Evolutionary conservation across 2,329 filamentous ascomycete species (phyloP), one percentile per base, ranked within the genome.

Genomic region (Fusarium sulawesiense): DNA sequence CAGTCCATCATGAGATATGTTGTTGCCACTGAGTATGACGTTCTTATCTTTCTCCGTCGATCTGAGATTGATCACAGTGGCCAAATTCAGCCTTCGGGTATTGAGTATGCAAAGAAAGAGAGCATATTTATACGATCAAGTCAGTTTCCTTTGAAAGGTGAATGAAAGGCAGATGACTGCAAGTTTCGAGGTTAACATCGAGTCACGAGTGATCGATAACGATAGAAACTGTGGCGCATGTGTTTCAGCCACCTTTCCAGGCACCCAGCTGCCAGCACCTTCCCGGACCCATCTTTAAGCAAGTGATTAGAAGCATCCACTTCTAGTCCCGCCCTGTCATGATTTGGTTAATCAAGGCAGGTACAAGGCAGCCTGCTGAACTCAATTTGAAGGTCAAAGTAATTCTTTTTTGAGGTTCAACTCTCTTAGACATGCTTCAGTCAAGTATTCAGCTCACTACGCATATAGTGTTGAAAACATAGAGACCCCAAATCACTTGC

Each of bases 1-100:
- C 91, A 93, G 76, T 87, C 88, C 89, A 93, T 92, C 64, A 76
- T 81, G 79, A 48, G 23, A 16, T 27, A 27, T 55, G 57, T 30
- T 25, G 53, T 70, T 51, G 62, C 63, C 62, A 66, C 58, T 49
- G 53, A 41, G n/a, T n/a, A 50, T 23, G 29, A 48, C 42, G 49
- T 48, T 32, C 37, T 58, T 65, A 29, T 53, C 23, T 60, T 32
- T 29, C 40, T 51, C 45, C 41, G 47, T 55, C 53, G 46, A 53
- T 29, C 53, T 64, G 49, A 48, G 21, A 25, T 66, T 27, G 40
- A 54, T 42, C 56, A 40, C 32, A 37, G 29, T 37, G 47, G 60
- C 29, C 34, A 59, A 42, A 18, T 56, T 58, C 45, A 54, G 56
- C 49, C 64, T 69, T 64, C 44, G n/a, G 57, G 47, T 54, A 40